Percentiles rank a stretch among this genome's conserved stretches.
Conservation (phyloP, 805 yeast species). For the Kodamaea neixiangensis region DNA sequence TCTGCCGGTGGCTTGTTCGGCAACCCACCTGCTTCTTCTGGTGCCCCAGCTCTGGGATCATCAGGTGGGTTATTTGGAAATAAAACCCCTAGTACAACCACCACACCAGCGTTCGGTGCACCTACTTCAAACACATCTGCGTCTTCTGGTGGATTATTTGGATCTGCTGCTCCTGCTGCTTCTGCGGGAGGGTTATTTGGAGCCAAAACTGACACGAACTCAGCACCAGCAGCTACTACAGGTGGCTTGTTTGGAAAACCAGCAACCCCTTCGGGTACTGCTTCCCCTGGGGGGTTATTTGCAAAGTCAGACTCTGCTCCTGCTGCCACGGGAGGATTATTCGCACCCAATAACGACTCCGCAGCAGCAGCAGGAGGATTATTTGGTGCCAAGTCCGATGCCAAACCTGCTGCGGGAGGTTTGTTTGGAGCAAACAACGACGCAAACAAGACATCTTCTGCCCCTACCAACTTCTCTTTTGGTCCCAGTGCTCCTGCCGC, state of each 20-base stretch:
- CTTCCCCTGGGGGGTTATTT: constrained; percentile 3
- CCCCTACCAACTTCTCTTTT: neutral
- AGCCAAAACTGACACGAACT: neutral
- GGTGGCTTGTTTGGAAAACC: constrained; percentile 14
- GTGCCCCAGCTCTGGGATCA: neutral
- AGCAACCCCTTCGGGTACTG: neutral
- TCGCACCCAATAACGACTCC: constrained; percentile 15
- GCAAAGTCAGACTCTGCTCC: neutral
- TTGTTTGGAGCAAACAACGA: neutral
- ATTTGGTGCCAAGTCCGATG: neutral
- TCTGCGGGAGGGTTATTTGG: neutral
- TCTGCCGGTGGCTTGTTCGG: constrained; percentile 10
- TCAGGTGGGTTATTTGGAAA: neutral
- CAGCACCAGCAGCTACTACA: constrained; percentile 1
- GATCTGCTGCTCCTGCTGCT: neutral
- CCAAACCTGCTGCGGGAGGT: neutral
- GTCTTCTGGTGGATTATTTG: constrained; percentile 1
- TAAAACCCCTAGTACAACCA: neutral
- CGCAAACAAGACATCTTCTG: neutral
- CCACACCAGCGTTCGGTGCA: neutral
- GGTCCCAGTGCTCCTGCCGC: constrained; percentile 10
- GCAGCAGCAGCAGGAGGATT: neutral
- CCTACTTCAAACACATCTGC: neutral
- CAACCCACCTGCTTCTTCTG: neutral
- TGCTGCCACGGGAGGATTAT: constrained; percentile 4